Percentiles rank a stretch among this genome's conserved stretches.
These are phyloP conservation scores for Claviceps monticola DNA, from an alignment of 2,329 filamentous ascomycete genomes.

Conservation along the genomic window DNA sequence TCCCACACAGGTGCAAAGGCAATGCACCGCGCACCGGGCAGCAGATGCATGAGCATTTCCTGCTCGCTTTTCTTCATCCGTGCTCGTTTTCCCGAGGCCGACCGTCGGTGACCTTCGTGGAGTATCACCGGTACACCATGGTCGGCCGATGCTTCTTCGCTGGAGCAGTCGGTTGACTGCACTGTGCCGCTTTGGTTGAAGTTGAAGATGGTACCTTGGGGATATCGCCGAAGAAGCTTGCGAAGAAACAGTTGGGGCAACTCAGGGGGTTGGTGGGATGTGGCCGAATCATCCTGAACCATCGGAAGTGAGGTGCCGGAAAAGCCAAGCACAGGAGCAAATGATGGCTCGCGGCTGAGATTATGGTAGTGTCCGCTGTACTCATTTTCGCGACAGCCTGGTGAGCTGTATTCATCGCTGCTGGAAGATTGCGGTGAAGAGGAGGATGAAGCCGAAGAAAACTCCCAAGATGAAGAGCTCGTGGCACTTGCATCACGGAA, in stretches of 20 bases:
- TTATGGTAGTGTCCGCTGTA: background rate
- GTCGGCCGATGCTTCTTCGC: conserved; percentile 9
- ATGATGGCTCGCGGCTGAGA: background rate
- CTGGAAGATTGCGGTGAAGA: conserved; percentile 3
- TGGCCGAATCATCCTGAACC: conserved; percentile 15
- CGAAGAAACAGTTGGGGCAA: conserved; percentile 26
- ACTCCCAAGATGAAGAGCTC: conserved; percentile 4
- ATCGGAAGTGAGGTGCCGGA: conserved; percentile 19
- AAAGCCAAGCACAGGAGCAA: conserved; percentile 21
- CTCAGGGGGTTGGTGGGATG: conserved; percentile 7
- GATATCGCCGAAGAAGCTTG: conserved; percentile 29
- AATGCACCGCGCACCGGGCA: conserved; percentile 31
- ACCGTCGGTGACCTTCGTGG: background rate
- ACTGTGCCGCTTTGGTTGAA: conserved; percentile 25
- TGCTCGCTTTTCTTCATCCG: conserved; percentile 10
- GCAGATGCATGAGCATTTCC: conserved; percentile 17
- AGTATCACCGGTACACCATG: background rate
- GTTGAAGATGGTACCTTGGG: conserved; percentile 31
- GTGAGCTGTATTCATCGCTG: conserved; percentile 11
- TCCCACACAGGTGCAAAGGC: conserved; percentile 37
- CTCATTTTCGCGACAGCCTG: background rate
- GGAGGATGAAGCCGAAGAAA: conserved; percentile 5
- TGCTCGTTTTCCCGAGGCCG: background rate
- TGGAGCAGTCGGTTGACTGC: conserved; percentile 17
- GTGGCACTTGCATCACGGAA: conserved; percentile 16